Conservation (phyloP, 2,329 filamentous ascomycete species). For the Calonectria naviculata region DNA sequence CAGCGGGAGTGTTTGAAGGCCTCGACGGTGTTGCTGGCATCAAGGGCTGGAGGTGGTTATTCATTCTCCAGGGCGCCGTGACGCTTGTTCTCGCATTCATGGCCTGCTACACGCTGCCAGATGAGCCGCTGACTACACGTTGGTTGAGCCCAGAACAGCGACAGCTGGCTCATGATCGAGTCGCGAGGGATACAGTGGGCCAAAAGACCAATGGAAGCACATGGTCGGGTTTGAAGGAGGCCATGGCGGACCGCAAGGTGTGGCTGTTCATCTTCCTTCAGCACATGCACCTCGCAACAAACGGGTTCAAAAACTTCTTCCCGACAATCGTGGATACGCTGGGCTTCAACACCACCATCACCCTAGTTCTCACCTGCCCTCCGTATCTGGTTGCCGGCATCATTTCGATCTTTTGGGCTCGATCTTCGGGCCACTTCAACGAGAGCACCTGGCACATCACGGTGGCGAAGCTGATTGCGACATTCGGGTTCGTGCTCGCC, state of each 20-base stretch:
- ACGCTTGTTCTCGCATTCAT: conserved; percentile 44
- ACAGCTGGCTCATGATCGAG: conserved; percentile 53
- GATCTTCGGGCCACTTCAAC: conserved; percentile 55
- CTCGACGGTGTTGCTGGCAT: conserved; percentile 41
- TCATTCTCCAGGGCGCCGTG: conserved; percentile 44
- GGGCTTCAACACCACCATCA: conserved; percentile 58
- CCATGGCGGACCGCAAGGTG: conserved; percentile 39
- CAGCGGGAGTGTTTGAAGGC: conserved; percentile 51
- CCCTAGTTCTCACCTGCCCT: conserved; percentile 59
- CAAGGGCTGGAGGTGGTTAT: conserved; percentile 47
- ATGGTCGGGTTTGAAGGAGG: conserved; percentile 38
- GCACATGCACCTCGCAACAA: conserved; percentile 41
- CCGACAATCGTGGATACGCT: conserved; percentile 52
- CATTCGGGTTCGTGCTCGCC: conserved; percentile 52
- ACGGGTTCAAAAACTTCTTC: conserved; percentile 47
- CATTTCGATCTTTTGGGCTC: conserved; percentile 52
- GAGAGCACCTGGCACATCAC: conserved; percentile 51
- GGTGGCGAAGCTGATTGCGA: conserved; percentile 49
- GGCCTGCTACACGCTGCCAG: conserved; percentile 47
- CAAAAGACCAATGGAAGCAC: conserved; percentile 50
- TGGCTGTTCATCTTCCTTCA: conserved; percentile 42
- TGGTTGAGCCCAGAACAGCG: conserved; percentile 51
- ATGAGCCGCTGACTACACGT: conserved; percentile 50
- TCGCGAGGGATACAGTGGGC: conserved; percentile 44
- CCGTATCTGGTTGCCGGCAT: conserved; percentile 56